Evolutionary conservation across 2,329 filamentous ascomycete species (phyloP), one percentile per base, ranked within the genome.

Genomic region (Alternaria sp.): DNA sequence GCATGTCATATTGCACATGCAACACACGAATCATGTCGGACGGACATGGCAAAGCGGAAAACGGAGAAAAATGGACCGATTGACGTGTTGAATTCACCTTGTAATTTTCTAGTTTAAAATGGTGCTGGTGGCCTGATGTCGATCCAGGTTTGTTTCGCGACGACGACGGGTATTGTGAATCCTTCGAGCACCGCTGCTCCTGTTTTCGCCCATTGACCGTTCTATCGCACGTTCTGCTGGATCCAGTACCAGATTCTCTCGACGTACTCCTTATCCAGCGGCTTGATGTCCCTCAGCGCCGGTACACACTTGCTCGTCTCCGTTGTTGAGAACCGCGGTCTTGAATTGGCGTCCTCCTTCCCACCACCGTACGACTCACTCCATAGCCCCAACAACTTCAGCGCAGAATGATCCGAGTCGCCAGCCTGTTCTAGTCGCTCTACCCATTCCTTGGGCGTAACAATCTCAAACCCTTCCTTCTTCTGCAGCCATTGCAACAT

Each of bases 331-430:
- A 82, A 82, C 3, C 54, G 57, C 13, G 63, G 58, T 24, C 55
- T 56, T 7, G 51, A 36, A 5, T 52, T 58, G 11, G 39, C 11
- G 4, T 39, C 56, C 31, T 52, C 55, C 3, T 26, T n/a, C 11
- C 54, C 56, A 44, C 58, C 51, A 5, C 68, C 68, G 67, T 82
- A 83, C 4, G 73, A 75, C 51, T 75, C 72, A 63, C 80, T 81
- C 84, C 84, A 86, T 33, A 83, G 70, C 5, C 80, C 80, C 29
- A 85, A 63, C 42, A 86, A 71, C 51, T 80, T 81, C 66, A 79
- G 69, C 51, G 76, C 80, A 63, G 81, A 80, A 69, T 85, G 79
- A 28, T 78, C 70, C 13, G 58, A 66, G 17, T 67, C 62, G 21
- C 72, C 62, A 17, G 71, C 61, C 3, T 57, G 51, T 55, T 80